Evolutionary conservation across 1,139 yeast genomes (phyloP).

Genomic region (Spencermartinsiella ligniputridi): DNA sequence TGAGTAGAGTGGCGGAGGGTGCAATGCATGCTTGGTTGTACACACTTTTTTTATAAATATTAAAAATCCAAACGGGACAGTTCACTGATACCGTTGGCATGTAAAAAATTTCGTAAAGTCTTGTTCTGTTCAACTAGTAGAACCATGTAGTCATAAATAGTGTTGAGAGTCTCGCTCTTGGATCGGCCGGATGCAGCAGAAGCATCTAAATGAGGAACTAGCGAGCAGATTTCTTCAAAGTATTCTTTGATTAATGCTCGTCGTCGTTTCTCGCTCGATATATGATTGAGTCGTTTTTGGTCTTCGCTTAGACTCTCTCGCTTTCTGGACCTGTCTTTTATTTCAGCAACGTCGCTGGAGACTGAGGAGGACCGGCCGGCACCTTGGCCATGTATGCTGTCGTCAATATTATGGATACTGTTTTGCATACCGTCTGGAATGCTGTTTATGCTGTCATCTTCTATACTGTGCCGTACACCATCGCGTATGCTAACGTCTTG

Average conservation of each 20-base stretch:
- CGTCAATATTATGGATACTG: not conserved
- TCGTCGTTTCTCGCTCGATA: conserved; percentile 70
- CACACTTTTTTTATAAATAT: no score
- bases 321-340: conserved; percentile 2
- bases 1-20: no score
- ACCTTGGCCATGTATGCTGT: no score
- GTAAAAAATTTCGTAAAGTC: conserved; percentile 15
- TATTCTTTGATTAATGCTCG: conserved; percentile 59
- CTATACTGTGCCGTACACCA: not conserved
- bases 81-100: conserved; percentile 1
- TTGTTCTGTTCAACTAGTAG: conserved; percentile 29
- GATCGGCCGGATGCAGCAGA: conserved; percentile 30
- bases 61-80: not conserved
- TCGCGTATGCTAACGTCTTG: not conserved
- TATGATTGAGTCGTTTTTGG: conserved; percentile 69
- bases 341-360: not conserved
- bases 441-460: not conserved
- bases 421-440: not conserved
- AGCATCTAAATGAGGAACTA: conserved; percentile 34
- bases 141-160: conserved; percentile 29
- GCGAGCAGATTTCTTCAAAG: conserved; percentile 35
- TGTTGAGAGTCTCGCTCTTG: conserved; percentile 37
- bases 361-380: not conserved
- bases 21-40: no score
- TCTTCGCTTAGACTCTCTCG: conserved; percentile 54